Evolutionary conservation across 495 filamentous ascomycete species (phyloP).

Genomic region (Filosporella fistucella): DNA sequence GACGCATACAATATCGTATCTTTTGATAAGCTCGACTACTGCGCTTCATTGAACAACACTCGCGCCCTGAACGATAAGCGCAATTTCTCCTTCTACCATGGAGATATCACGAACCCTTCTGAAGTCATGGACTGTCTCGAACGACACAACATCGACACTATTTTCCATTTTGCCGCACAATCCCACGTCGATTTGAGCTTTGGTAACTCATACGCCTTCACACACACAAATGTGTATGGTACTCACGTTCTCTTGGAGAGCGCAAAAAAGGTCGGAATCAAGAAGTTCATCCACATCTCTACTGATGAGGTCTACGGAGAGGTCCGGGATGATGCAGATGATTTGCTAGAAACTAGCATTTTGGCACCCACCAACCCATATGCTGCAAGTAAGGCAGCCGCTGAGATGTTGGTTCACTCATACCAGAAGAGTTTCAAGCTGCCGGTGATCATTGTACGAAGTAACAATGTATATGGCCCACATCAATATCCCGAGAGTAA

Average conservation of each 20-base stretch:
- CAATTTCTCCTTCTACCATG: constrained; percentile 73
- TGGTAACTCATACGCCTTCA: constrained; percentile 66
- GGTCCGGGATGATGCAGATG: constrained; percentile 55
- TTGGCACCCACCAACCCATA: constrained; percentile 74
- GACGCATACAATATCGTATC: constrained; percentile 67
- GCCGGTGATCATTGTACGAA: constrained; percentile 64
- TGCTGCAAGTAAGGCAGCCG: constrained; percentile 71
- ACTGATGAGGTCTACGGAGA: constrained; percentile 81
- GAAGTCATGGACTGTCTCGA: constrained; percentile 56
- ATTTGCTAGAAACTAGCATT: constrained; percentile 55
- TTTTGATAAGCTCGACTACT: constrained; percentile 75
- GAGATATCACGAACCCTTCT: constrained; percentile 59
- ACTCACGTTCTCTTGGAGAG: constrained; percentile 70
- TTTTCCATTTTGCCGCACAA: constrained; percentile 74
- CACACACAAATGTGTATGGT: constrained; percentile 65
- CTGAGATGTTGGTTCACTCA: constrained; percentile 75
- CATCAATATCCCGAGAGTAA: constrained; percentile 76
- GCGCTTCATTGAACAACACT: constrained; percentile 68
- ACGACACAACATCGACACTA: constrained; percentile 62
- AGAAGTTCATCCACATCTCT: constrained; percentile 65
- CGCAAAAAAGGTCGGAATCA: constrained; percentile 56
- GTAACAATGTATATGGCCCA: constrained; percentile 78
- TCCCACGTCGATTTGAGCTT: constrained; percentile 72
- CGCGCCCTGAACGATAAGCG: constrained; percentile 49
- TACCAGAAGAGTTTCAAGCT: constrained; percentile 70